These are phyloP conservation scores for Tricholoma sp. DNA, from an alignment of 768 basidiomycete genomes.

Conservation along the genomic window DNA sequence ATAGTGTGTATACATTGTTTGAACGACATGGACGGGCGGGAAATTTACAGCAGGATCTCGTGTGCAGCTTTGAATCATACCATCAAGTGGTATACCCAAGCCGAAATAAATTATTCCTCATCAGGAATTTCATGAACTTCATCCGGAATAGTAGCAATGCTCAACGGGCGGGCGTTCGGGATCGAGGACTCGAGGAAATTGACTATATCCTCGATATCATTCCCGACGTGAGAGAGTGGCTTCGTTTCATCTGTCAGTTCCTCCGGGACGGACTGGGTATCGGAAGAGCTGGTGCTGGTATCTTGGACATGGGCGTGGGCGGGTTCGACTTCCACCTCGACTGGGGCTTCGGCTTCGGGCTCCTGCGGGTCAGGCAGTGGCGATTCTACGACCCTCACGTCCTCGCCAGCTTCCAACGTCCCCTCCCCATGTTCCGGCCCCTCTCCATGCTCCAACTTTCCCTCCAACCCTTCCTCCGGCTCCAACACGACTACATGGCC, in stretches of 20 bases:
- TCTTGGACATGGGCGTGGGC: not conserved
- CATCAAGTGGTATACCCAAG: not conserved
- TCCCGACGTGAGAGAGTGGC: slow-evolving; percentile 15
- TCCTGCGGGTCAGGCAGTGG: not conserved
- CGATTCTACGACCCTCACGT: not conserved
- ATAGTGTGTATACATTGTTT: not conserved
- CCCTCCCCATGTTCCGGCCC: not conserved
- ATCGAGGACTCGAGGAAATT: slow-evolving; percentile 52
- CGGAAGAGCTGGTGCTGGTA: not conserved
- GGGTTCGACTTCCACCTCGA: not conserved
- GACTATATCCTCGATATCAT: slow-evolving; percentile 62
- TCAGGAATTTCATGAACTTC: slow-evolving; percentile 52
- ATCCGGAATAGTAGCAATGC: slow-evolving; percentile 47
- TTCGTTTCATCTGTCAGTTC: slow-evolving; percentile 12
- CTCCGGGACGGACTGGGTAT: slow-evolving; percentile 11
- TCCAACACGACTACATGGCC: not conserved
- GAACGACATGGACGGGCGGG: not conserved
- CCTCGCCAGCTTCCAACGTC: not conserved
- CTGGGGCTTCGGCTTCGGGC: not conserved
- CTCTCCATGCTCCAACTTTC: not conserved
- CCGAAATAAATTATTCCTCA: slow-evolving; percentile 33
- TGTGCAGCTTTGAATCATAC: not conserved
- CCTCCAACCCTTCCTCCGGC: not conserved
- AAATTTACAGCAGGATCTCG: not conserved
- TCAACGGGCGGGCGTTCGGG: slow-evolving; percentile 35